A percentile compares a stretch with the other conserved stretches of the same genome.
phyloP scores from a whole-genome alignment of 2,329 filamentous ascomycete genomes.

The Cytospora paraplurivora region DNA sequence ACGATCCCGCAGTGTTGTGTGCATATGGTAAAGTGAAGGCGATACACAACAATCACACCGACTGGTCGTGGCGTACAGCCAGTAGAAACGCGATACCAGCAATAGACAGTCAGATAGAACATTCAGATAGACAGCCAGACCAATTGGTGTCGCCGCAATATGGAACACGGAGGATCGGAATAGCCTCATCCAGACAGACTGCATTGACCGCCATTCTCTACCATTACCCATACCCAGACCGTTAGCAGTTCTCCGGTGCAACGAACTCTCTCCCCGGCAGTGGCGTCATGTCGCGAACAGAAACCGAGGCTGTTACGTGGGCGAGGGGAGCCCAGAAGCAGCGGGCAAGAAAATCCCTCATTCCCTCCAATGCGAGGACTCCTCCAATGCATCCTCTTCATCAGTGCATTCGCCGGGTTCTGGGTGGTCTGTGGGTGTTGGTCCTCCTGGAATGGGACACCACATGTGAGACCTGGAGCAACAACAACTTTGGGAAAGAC shows the following conservation, averaged over 20 bases:
- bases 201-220: conserved; percentile 24
- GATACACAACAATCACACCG: background rate
- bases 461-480: conserved; percentile 3
- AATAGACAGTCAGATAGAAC: background rate
- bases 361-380: background rate
- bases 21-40: background rate
- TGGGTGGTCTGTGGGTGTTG: background rate
- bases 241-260: background rate
- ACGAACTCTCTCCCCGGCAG: conserved; percentile 16
- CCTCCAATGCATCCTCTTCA: conserved; percentile 11
- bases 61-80: background rate
- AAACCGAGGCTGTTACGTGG: conserved; percentile 17
- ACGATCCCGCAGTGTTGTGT: background rate
- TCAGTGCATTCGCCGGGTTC: conserved; percentile 9
- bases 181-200: conserved; percentile 14
- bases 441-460: conserved; percentile 5
- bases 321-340: conserved; percentile 14
- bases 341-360: conserved; percentile 21
- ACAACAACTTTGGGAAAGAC: background rate
- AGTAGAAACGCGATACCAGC: background rate
- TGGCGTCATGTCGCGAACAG: conserved; percentile 28
- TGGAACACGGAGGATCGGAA: conserved; percentile 11
- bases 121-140: conserved; percentile 6
- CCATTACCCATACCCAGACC: background rate
- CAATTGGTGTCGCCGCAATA: conserved; percentile 24